phyloP scores from a whole-genome alignment of 139 green algal genomes.

The Picochlorum costavermella region DNA sequence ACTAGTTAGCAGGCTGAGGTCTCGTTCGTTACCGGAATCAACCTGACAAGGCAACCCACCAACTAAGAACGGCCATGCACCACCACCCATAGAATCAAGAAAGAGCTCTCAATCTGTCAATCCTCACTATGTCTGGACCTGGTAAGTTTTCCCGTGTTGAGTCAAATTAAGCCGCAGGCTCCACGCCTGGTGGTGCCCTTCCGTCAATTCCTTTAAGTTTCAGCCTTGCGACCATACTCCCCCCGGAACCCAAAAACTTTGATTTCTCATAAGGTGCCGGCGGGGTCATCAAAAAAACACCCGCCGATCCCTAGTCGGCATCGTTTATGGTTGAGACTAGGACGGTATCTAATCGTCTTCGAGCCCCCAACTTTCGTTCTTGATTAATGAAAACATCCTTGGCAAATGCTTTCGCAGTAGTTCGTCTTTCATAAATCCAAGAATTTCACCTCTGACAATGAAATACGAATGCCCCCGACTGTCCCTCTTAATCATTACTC shows the following conservation, averaged over 20 bases:
- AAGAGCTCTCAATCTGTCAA: conserved; percentile 94
- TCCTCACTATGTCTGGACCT: conserved; percentile 92
- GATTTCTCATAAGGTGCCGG: conserved; percentile 99
- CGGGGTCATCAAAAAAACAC: conserved; percentile 92
- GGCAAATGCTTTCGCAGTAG: conserved; percentile 79
- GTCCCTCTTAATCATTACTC: conserved; percentile 99
- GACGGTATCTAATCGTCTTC: conserved; percentile 99
- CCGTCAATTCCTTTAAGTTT: conserved; percentile 96
- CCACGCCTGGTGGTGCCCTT: conserved; percentile 91
- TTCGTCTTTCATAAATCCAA: conserved; percentile 99
- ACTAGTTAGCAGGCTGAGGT: conserved; percentile 96
- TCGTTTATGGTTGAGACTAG: conserved; percentile 99
- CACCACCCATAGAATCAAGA: conserved; percentile 87
- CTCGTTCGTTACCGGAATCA: conserved; percentile 97
- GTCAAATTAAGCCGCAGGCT: conserved; percentile 95
- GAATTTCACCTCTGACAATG: conserved; percentile 99
- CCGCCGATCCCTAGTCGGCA: conserved; percentile 96
- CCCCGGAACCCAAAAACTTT: conserved; percentile 96
- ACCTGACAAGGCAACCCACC: conserved; percentile 93
- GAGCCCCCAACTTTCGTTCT: conserved; percentile 99
- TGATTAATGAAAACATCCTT: conserved; percentile 99
- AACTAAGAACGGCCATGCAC: conserved; percentile 71
- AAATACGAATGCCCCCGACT: conserved; percentile 99
- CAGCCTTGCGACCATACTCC: conserved; percentile 93
- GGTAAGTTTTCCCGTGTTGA: conserved; percentile 93